These are phyloP conservation scores for Oenanthe javanica DNA, from an alignment of 140 eudicot genomes.

Conservation along the genomic window DNA sequence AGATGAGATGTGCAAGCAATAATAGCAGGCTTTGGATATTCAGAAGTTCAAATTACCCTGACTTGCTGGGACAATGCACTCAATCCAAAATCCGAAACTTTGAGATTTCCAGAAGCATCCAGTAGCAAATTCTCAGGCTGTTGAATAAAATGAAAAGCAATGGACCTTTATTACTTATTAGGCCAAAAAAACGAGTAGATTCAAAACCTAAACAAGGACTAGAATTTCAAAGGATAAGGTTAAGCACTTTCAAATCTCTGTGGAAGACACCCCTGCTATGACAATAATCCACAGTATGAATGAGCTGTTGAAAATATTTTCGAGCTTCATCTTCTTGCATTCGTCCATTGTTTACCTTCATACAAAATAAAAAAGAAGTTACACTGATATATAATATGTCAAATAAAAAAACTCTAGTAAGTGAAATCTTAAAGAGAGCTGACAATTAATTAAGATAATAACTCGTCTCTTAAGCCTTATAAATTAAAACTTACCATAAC, in stretches of 20 bases:
- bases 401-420: neutral
- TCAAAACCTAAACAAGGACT: neutral
- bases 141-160: constrained; percentile 9
- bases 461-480: neutral
- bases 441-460: neutral
- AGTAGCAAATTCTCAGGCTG: constrained; percentile 92
- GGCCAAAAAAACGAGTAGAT: neutral
- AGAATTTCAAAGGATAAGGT: constrained; percentile 3
- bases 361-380: neutral
- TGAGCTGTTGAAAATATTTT: constrained; percentile 90
- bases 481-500: neutral
- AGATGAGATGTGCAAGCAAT: neutral
- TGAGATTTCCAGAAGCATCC: constrained; percentile 85
- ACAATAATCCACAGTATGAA: constrained; percentile 92
- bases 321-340: constrained; percentile 95
- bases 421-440: neutral
- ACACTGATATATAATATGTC: neutral
- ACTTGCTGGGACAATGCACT: constrained; percentile 96
- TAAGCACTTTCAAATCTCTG: constrained; percentile 79
- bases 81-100: constrained; percentile 96
- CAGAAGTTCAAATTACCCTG: constrained; percentile 39
- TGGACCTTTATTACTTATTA: neutral
- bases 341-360: constrained; percentile 55
- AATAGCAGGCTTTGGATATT: constrained; percentile 1
- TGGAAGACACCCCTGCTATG: constrained; percentile 98